Base-by-base conservation (phyloP, 441 rosid species). In the Sinapis alba region DNA sequence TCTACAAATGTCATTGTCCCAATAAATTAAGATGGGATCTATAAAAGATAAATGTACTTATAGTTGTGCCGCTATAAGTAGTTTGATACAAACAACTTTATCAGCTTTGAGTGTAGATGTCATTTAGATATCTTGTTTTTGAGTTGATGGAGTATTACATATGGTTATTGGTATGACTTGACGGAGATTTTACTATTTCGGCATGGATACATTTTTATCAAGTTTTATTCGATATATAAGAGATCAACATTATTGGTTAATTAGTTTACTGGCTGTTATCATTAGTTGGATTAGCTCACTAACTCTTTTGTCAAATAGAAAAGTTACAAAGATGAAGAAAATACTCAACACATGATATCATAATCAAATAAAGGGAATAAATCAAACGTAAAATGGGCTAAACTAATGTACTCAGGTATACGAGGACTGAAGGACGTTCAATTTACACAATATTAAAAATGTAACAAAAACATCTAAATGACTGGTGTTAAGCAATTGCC, bases 201-300 rank as follows among this genome's bases (percentile, higher is more conserved):
- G 28, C 47, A 67, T 28, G 61, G 13, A 50, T 3, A 66, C 11
- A 50, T 19, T 26, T 26, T 7, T n/a, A 59, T 11, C 13, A 15
- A 15, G 7, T 27, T 15, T 27, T 30, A 15, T n/a, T 53, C 51
- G 15, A 30, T 53, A 10, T 53, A 11, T 12, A 24, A 6, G 62
- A 57, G 18, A 57, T 13, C 18, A 57, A 58, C 34, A 58, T 58
- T 18, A 7, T 58, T n/a, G 15, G 12, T n/a, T 58, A 27, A 58
- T 26, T 58, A 58, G 20, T n/a, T 58, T 30, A 7, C 20, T 58
- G 18, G 62, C 10, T 58, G 19, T 58, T n/a, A 57, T 16, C 36
- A 16, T 18, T 58, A 6, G 27, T 26, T 69, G 61, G 7, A 69
- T 53, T 62, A 36, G 67, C 45, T 62, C 67, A 36, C 28, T 36